Evolutionary conservation across 257 asterid genomes (phyloP), one percentile per base, ranked within the genome.

Genomic region (Lycium barbarum): DNA sequence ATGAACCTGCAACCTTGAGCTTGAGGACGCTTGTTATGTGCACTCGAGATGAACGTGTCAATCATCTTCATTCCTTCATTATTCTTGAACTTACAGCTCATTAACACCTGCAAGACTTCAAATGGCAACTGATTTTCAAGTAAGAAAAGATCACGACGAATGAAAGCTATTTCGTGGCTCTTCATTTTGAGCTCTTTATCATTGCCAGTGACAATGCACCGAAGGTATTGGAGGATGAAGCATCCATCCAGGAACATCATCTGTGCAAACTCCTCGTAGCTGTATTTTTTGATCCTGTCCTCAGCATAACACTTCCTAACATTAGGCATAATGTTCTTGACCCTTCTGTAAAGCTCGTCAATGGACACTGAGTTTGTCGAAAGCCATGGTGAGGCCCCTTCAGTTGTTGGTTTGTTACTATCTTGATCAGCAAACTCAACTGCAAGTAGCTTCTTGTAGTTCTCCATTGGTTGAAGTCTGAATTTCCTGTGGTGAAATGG

Each of bases 181-280:
- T 76, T 76, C 63, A 49, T 78, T 2, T 62, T 1, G 45, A 61
- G 38, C 38, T 43, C 63, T n/a, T 15, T 15, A 47, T 8, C 5
- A 9, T 20, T 10, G 5, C 1, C 13, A 1, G 5, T 11, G 9
- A 49, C 57, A 6, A 22, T 2, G 67, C 55, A 26, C 38, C 9
- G 5, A 54, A 83, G 71, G 38, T 2, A 83, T 20, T 83, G 82
- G 5, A 83, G 49, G n/a, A 83, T 26, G 20, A 73, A 58, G 57
- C 86, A 55, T 0, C 82, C 86, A 55, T 83, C 86, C 49, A 83
- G 58, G 35, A 83, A 57, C 86, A 83, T 83, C 86, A 83, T 71
- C 43, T 7, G 7, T 2, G 82, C 26, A 45, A 83, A 83, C 5
- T 54, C 13, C 10, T 40, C 40, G 35, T 62, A 7, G 13, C 20